Evolutionary conservation across 2,329 filamentous ascomycete species (phyloP).

Genomic region (Dactylellina haptotyla): DNA sequence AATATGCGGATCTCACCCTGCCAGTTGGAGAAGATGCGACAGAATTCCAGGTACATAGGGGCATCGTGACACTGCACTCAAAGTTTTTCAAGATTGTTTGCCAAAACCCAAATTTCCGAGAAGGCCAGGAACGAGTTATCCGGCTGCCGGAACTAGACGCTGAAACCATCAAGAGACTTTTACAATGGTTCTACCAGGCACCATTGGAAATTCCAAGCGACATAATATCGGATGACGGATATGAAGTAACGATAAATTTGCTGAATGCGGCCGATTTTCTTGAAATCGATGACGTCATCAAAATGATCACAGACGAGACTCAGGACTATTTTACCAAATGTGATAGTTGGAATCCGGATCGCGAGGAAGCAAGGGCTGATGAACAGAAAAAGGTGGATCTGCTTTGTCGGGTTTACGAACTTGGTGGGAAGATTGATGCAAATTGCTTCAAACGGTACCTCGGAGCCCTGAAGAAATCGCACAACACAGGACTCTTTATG

Average conservation of each 20-base stretch:
- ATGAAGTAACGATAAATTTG: constrained; percentile 12
- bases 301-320: neutral
- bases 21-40: constrained; percentile 8
- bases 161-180: constrained; percentile 1
- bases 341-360: constrained; percentile 16
- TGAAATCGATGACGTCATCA: constrained; percentile 1
- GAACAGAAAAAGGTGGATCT: constrained; percentile 48
- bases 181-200: constrained; percentile 32
- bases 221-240: constrained; percentile 20
- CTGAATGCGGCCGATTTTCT: constrained; percentile 46
- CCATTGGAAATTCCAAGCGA: constrained; percentile 20
- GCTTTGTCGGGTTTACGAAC: constrained; percentile 43
- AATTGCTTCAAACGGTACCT: constrained; percentile 24
- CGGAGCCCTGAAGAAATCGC: constrained; percentile 11
- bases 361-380: constrained; percentile 15
- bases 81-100: constrained; percentile 46
- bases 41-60: constrained; percentile 25
- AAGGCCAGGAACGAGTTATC: constrained; percentile 19
- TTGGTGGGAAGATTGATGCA: constrained; percentile 18
- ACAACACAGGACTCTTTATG: constrained; percentile 42
- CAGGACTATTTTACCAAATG: constrained; percentile 22
- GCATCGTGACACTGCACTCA: constrained; percentile 17
- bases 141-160: constrained; percentile 27
- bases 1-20: constrained; percentile 21
- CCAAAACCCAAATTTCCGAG: constrained; percentile 23